Conservation (phyloP, 2,329 filamentous ascomycete species). For the Hypomyces perniciosus region DNA sequence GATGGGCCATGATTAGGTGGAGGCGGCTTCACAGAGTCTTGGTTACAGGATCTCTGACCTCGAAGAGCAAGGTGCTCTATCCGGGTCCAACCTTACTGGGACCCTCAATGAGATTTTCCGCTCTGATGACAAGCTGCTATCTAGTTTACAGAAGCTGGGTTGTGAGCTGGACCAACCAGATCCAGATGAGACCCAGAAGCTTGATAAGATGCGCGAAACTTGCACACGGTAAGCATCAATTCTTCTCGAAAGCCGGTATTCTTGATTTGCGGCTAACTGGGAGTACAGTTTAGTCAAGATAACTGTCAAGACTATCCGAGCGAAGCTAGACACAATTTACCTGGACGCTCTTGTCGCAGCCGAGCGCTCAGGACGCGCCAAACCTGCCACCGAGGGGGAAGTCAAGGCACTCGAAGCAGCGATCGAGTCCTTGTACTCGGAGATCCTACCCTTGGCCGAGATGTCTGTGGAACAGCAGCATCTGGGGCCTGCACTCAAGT, state of each 20-base stretch:
- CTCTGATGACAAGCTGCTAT: conserved; percentile 60
- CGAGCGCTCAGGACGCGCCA: conserved; percentile 22
- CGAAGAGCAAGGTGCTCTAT: conserved; percentile 44
- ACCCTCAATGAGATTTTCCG: conserved; percentile 45
- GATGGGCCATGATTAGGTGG: conserved; percentile 32
- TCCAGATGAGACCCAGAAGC: conserved; percentile 44
- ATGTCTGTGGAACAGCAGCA: conserved; percentile 66
- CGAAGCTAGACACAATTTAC: conserved; percentile 50
- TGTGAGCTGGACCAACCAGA: conserved; percentile 51
- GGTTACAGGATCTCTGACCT: conserved; percentile 41
- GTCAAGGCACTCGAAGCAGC: conserved; percentile 53
- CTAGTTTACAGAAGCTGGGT: conserved; percentile 60
- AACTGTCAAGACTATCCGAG: conserved; percentile 49
- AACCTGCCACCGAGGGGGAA: conserved; percentile 31
- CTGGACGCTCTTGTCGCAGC: conserved; percentile 37
- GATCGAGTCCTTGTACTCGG: conserved; percentile 62
- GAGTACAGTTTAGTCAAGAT: conserved; percentile 48
- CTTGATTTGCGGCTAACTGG: conserved; percentile 7
- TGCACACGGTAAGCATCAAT: conserved; percentile 41
- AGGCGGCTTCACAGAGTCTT: conserved; percentile 42
- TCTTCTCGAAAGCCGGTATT: background rate
- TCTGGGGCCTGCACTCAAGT: conserved; percentile 52
- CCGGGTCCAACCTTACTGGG: conserved; percentile 40
- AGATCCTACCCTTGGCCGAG: conserved; percentile 62
- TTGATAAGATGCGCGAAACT: conserved; percentile 53